phyloP scores from a whole-genome alignment of 371 early-diverging fungal species.

The Rhizopus delemar region DNA sequence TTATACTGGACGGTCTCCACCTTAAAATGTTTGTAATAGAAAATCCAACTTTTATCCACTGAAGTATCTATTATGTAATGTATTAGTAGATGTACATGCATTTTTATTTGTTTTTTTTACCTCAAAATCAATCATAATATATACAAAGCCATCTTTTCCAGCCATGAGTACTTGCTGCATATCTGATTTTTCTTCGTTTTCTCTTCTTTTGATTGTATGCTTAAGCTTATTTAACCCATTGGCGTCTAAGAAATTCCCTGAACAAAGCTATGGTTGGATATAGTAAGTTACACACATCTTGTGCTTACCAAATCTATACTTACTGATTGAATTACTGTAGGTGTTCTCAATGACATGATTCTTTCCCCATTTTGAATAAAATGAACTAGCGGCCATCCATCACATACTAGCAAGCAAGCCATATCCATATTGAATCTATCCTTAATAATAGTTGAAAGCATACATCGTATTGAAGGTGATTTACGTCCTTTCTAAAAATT shows the following conservation, averaged over 20 bases:
- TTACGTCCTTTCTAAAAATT: conserved; percentile 28
- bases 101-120: conserved; percentile 19
- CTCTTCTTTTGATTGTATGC: conserved; percentile 3
- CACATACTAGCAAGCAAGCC: conserved; percentile 44
- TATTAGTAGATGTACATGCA: not conserved
- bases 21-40: conserved; percentile 29
- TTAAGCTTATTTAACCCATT: conserved; percentile 15
- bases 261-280: conserved; percentile 33
- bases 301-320: conserved; percentile 2
- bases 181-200: conserved; percentile 14
- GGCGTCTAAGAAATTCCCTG: conserved; percentile 39
- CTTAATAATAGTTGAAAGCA: conserved; percentile 34
- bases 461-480: conserved; percentile 40
- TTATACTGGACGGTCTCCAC: conserved; percentile 34
- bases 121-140: conserved; percentile 46
- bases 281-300: too few species aligned
- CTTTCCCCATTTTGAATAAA: conserved; percentile 40
- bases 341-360: conserved; percentile 29
- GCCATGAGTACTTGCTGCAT: conserved; percentile 42
- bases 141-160: conserved; percentile 47
- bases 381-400: conserved; percentile 47
- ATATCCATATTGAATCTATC: conserved; percentile 40
- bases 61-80: conserved; percentile 28
- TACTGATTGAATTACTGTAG: conserved; percentile 46
- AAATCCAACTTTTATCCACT: conserved; percentile 41